These are phyloP conservation scores for Hericium erinaceus DNA, from an alignment of 768 basidiomycete genomes.

Conservation along the genomic window DNA sequence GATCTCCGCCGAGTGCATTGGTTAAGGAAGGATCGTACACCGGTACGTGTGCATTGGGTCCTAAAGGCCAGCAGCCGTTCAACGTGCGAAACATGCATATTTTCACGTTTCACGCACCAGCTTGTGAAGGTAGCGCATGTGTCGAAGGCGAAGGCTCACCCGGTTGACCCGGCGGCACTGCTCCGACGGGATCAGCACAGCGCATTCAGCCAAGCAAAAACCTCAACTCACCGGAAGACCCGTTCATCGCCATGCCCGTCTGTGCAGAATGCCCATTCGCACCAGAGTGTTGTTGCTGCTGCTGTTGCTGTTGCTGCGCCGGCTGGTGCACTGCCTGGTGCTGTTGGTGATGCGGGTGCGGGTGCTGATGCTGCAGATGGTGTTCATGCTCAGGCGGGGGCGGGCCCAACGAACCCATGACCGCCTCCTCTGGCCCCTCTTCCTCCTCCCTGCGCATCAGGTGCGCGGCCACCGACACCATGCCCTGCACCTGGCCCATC, in stretches of 20 bases:
- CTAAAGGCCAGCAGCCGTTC: neutral
- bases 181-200: neutral
- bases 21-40: neutral
- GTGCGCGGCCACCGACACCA: neutral
- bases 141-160: neutral
- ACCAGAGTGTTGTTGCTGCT: neutral
- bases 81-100: neutral
- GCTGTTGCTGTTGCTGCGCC: neutral
- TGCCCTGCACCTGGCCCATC: conserved; percentile 5
- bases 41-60: neutral
- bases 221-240: neutral
- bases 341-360: neutral
- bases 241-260: neutral
- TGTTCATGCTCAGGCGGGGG: conserved; percentile 15
- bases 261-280: neutral
- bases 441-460: conserved; percentile 12
- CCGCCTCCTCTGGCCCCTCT: conserved; percentile 14
- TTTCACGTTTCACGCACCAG: neutral
- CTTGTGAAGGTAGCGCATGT: neutral
- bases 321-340: neutral
- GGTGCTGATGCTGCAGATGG: neutral
- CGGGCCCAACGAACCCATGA: conserved; percentile 22
- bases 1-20: neutral
- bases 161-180: neutral
- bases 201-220: neutral